Conservation (phyloP, 345 rosid species). For the Raphanus sativus region DNA sequence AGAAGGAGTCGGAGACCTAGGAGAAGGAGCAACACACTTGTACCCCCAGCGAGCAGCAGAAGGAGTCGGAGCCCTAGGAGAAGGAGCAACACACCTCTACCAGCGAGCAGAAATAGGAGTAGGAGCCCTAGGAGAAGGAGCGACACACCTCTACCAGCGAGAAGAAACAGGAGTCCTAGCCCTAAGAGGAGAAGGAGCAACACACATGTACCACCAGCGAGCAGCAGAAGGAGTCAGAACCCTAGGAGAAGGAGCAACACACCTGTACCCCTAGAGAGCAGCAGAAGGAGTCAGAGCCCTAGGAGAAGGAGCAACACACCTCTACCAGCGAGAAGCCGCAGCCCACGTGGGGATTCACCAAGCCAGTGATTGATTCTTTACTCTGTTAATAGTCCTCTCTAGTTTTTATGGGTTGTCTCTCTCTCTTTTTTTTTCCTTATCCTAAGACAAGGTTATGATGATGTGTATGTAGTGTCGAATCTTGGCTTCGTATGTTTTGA, state of each 20-base stretch:
- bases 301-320: neutral
- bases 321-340: slow-evolving; percentile 21
- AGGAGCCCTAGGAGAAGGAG: slow-evolving; percentile 7
- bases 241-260: slow-evolving; percentile 1
- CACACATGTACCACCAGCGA: neutral
- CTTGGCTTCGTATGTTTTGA: neutral
- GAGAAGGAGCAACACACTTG: neutral
- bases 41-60: neutral
- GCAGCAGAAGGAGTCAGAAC: neutral
- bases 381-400: neutral
- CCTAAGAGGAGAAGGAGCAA: slow-evolving; percentile 28
- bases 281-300: neutral
- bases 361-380: slow-evolving; percentile 46
- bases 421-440: neutral
- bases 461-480: neutral
- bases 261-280: neutral
- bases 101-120: slow-evolving; percentile 38
- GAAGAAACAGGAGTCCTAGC: neutral
- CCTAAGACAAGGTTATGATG: neutral
- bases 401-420: neutral
- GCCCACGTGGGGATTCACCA: slow-evolving; percentile 52
- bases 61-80: too few relatives aligned
- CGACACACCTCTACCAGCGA: slow-evolving; percentile 41
- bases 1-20: neutral
- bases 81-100: neutral